Evolutionary conservation across 2,329 filamentous ascomycete genomes (phyloP).

Genomic region (Davidsoniella eucalypti): DNA sequence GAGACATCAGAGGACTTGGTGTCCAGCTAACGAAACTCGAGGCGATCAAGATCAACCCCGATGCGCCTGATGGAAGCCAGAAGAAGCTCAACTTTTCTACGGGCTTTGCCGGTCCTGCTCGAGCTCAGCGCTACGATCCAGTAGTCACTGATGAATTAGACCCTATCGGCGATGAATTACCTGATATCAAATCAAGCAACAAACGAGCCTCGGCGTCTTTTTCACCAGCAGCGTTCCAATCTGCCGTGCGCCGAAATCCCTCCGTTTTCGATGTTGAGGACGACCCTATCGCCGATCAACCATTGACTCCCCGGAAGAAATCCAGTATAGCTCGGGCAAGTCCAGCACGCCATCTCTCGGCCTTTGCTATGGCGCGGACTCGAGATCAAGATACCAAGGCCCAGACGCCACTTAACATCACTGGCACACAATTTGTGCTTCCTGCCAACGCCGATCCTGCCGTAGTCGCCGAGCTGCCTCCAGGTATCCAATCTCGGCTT

Average conservation of each 20-base stretch:
- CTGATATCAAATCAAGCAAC: background rate
- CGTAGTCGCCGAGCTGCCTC: conserved; percentile 70
- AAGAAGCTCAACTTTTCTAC: conserved; percentile 57
- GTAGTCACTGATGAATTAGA: conserved; percentile 24
- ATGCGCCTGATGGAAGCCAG: conserved; percentile 56
- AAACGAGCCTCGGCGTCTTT: background rate
- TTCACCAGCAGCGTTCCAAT: background rate
- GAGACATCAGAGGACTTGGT: conserved; percentile 82
- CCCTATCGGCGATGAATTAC: conserved; percentile 31
- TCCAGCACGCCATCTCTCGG: conserved; percentile 26
- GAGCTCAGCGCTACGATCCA: background rate
- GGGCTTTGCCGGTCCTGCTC: conserved; percentile 17
- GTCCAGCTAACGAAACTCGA: conserved; percentile 90
- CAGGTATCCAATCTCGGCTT: conserved; percentile 64
- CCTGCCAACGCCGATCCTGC: conserved; percentile 66
- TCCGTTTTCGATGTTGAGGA: conserved; percentile 1
- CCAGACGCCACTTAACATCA: conserved; percentile 56
- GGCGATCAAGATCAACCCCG: conserved; percentile 42
- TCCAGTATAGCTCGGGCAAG: background rate
- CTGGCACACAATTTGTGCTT: conserved; percentile 83
- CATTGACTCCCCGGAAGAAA: conserved; percentile 2
- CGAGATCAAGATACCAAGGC: conserved; percentile 35
- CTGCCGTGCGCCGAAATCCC: conserved; percentile 11
- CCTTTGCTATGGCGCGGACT: conserved; percentile 33
- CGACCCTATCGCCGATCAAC: conserved; percentile 6